Percentiles rank a stretch among this genome's conserved stretches.
phyloP scores from a whole-genome alignment of 495 filamentous ascomycete species.

The Copromyces sp. region DNA sequence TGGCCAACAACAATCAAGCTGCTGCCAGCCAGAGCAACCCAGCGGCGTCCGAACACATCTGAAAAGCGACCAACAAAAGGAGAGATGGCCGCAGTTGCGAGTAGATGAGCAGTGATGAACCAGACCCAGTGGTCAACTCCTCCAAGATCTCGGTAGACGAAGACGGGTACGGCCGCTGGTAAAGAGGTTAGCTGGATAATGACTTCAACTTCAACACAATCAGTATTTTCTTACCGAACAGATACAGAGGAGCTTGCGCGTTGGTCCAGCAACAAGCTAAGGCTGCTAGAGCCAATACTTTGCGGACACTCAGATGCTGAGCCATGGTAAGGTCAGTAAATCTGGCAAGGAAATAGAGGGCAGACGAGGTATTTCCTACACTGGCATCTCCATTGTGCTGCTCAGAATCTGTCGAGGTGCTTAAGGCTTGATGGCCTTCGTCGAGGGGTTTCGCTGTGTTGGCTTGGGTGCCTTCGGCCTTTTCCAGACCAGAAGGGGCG shows the following conservation, averaged over 20 bases:
- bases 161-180: constrained; percentile 16
- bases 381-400: background rate
- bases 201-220: background rate
- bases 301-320: background rate
- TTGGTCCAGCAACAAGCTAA: constrained; percentile 21
- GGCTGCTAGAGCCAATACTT: constrained; percentile 13
- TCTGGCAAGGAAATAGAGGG: background rate
- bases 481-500: background rate
- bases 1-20: constrained; percentile 53
- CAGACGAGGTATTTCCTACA: background rate
- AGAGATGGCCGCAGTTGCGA: constrained; percentile 56
- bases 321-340: background rate
- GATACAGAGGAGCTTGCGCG: constrained; percentile 19
- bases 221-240: constrained; percentile 12
- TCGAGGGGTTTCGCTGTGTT: background rate
- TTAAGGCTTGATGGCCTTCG: background rate
- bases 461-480: background rate
- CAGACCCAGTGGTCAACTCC: constrained; percentile 61
- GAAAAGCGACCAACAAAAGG: constrained; percentile 65
- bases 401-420: background rate
- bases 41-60: constrained; percentile 58
- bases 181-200: background rate
- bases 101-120: constrained; percentile 60
- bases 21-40: constrained; percentile 53
- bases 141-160: constrained; percentile 55